These are phyloP conservation scores for Colletotrichum coccodes DNA, from an alignment of 2,329 filamentous ascomycete genomes.

Conservation along the genomic window DNA sequence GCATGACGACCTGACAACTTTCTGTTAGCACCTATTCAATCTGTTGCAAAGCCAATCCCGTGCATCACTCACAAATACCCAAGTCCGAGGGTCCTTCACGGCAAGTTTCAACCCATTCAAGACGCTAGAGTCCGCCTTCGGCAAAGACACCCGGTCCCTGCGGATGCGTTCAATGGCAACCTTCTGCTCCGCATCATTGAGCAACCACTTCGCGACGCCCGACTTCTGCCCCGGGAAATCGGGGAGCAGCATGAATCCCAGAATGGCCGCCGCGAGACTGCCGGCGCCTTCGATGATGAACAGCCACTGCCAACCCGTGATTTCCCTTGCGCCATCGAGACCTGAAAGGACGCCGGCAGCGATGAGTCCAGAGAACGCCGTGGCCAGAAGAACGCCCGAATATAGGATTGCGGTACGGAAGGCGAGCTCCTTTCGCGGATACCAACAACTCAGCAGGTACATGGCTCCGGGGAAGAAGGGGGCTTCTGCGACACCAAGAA, in stretches of 20 bases:
- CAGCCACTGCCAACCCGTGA: slow-evolving; percentile 1
- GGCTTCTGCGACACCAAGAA: slow-evolving; percentile 1
- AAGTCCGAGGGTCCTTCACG: slow-evolving; percentile 36
- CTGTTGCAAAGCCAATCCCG: not conserved
- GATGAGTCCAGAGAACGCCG: slow-evolving; percentile 11
- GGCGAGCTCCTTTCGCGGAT: slow-evolving; percentile 37
- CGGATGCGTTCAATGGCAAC: slow-evolving; percentile 12
- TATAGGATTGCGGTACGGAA: slow-evolving; percentile 38
- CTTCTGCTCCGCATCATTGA: slow-evolving; percentile 24
- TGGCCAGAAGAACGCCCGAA: slow-evolving; percentile 4
- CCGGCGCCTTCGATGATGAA: slow-evolving; percentile 13
- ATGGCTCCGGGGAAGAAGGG: slow-evolving; percentile 43
- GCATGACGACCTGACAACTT: slow-evolving; percentile 34
- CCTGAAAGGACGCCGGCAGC: slow-evolving; percentile 35
- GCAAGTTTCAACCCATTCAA: slow-evolving; percentile 36
- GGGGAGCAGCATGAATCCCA: not conserved
- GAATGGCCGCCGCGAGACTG: slow-evolving; percentile 3
- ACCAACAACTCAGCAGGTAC: slow-evolving; percentile 58
- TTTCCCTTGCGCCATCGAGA: not conserved
- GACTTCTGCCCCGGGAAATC: slow-evolving; percentile 23
- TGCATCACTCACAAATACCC: slow-evolving; percentile 35
- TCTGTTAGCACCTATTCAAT: too few species aligned
- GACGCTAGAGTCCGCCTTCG: slow-evolving; percentile 12
- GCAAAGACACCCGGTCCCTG: slow-evolving; percentile 37
- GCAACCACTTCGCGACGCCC: slow-evolving; percentile 6